phyloP scores from a whole-genome alignment of 768 basidiomycete species.

The Guyanaporus albipodus region DNA sequence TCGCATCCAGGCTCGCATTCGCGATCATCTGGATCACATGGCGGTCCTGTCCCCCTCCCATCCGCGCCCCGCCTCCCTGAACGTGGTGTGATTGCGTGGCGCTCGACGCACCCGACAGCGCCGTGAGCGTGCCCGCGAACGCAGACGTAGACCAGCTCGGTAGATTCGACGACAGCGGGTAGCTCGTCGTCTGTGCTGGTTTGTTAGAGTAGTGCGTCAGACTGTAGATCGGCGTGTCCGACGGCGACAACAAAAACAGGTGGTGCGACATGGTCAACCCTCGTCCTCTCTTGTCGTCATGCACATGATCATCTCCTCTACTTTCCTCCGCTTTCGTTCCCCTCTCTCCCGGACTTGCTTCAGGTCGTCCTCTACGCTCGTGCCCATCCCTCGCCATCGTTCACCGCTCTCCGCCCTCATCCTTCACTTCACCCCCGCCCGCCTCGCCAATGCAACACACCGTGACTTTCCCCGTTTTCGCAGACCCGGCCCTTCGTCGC shows the following conservation, averaged over 20 bases:
- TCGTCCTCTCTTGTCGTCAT: slow-evolving; percentile 6
- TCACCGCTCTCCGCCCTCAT: slow-evolving; percentile 1
- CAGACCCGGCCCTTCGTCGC: slow-evolving; percentile 22
- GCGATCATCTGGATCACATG: slow-evolving; percentile 99
- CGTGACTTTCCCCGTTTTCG: slow-evolving; percentile 10
- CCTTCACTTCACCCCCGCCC: slow-evolving; percentile 17
- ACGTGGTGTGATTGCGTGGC: slow-evolving; percentile 59
- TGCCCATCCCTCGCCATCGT: slow-evolving; percentile 1
- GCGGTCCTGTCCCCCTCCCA: slow-evolving; percentile 80
- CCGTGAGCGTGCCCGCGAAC: slow-evolving; percentile 85
- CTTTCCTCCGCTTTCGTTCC: slow-evolving; percentile 11
- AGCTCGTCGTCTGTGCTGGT: slow-evolving; percentile 53
- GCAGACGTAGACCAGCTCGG: slow-evolving; percentile 91
- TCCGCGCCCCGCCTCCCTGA: slow-evolving; percentile 57
- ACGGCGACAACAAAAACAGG: slow-evolving; percentile 79
- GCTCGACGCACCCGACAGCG: slow-evolving; percentile 79
- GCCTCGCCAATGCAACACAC: slow-evolving; percentile 21
- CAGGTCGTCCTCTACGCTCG: not conserved
- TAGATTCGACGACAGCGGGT: slow-evolving; percentile 75
- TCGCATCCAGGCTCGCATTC: slow-evolving; percentile 90
- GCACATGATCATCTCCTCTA: slow-evolving; percentile 4
- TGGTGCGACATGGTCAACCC: slow-evolving; percentile 70
- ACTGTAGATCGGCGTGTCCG: slow-evolving; percentile 82
- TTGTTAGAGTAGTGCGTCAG: slow-evolving; percentile 81
- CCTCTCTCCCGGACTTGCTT: not conserved